Evolutionary conservation across 768 basidiomycete species (phyloP).

Genomic region (Termitomyces sp.): DNA sequence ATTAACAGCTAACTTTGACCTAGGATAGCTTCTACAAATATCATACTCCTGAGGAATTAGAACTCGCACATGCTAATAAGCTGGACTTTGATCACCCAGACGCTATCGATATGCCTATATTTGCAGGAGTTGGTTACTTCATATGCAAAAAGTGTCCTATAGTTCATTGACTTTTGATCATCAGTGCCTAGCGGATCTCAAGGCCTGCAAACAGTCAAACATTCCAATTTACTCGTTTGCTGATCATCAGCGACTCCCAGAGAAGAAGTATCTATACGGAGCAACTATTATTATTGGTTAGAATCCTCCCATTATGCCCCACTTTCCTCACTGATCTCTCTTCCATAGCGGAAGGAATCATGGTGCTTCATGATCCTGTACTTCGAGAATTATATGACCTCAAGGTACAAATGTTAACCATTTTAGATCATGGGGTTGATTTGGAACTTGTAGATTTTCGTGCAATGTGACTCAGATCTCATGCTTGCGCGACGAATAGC

Average conservation of each 20-base stretch:
- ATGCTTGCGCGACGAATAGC: constrained; percentile 94
- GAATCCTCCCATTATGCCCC: constrained; percentile 10
- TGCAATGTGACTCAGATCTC: constrained; percentile 92
- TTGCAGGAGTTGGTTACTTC: constrained; percentile 59
- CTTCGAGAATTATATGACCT: constrained; percentile 87
- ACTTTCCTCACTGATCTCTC: not conserved
- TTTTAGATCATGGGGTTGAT: not conserved
- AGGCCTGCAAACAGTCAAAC: constrained; percentile 78
- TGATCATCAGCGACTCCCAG: constrained; percentile 78
- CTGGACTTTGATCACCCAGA: constrained; percentile 92
- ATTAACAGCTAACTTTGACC: constrained; percentile 1
- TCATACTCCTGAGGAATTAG: constrained; percentile 76
- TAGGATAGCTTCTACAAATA: constrained; percentile 94
- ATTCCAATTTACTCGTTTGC: constrained; percentile 95
- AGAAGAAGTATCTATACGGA: constrained; percentile 89
- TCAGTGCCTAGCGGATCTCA: constrained; percentile 85
- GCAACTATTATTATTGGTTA: constrained; percentile 87
- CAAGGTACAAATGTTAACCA: constrained; percentile 52
- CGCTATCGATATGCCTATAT: constrained; percentile 87
- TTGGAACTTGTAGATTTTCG: constrained; percentile 58
- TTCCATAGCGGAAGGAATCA: constrained; percentile 80
- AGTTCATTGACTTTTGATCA: not conserved
- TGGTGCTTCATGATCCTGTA: constrained; percentile 79
- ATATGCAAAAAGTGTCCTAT: not conserved
- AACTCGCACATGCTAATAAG: constrained; percentile 76